Percentiles rank a stretch among this genome's conserved stretches.
Evolutionary conservation across 2,329 filamentous ascomycete species (phyloP).

Genomic region (Rutstroemia sp.): DNA sequence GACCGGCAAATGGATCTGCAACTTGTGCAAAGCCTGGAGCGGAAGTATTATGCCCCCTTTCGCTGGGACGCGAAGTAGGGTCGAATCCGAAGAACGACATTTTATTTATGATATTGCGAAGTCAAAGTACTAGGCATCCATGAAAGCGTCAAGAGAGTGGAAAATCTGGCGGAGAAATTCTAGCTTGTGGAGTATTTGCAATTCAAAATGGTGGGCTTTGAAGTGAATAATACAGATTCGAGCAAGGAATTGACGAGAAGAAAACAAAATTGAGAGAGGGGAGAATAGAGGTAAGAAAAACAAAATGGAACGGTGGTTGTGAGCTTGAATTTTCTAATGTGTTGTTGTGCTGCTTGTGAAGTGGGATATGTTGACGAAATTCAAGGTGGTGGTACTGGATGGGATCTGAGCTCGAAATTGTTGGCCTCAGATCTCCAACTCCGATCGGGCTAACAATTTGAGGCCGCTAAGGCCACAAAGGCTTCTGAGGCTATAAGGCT

Average conservation of each 20-base stretch:
- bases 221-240: not conserved
- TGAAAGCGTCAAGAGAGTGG: not conserved
- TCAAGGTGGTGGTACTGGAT: too few relatives aligned
- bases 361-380: too few relatives aligned
- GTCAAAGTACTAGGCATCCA: not conserved
- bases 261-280: not conserved
- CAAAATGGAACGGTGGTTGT: too few relatives aligned
- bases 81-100: constrained; percentile 97
- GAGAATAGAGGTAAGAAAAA: not conserved
- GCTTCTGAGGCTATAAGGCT: too few relatives aligned
- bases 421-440: too few relatives aligned
- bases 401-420: too few relatives aligned
- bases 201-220: not conserved
- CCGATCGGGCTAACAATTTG: too few relatives aligned
- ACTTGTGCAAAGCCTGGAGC: constrained; percentile 76
- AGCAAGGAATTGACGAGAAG: not conserved
- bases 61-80: constrained; percentile 50
- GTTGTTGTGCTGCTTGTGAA: too few relatives aligned
- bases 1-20: constrained; percentile 80
- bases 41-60: constrained; percentile 55
- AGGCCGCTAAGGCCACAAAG: too few relatives aligned
- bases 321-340: too few relatives aligned
- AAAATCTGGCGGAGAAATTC: not conserved
- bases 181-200: not conserved
- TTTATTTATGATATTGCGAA: constrained; percentile 7